Evolutionary conservation across 495 filamentous ascomycete species (phyloP).

Genomic region (Hyaloscypha hepaticicola): DNA sequence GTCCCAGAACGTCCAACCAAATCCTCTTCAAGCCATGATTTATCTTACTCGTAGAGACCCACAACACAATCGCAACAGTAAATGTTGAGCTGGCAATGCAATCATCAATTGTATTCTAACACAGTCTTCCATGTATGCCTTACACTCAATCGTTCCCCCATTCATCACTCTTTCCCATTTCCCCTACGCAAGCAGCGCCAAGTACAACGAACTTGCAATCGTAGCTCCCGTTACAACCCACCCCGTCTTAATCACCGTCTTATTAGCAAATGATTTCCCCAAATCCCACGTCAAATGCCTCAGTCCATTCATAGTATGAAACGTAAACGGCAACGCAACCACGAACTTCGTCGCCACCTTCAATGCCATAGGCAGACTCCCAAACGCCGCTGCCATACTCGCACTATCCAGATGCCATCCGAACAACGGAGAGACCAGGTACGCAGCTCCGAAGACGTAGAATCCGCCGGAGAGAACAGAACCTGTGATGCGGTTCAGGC

Average conservation of each 20-base stretch:
- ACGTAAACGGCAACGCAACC: slow-evolving; percentile 81
- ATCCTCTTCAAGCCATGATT: background rate
- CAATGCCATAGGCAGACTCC: slow-evolving; percentile 57
- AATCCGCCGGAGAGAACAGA: slow-evolving; percentile 65
- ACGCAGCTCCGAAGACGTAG: slow-evolving; percentile 81
- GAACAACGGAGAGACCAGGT: slow-evolving; percentile 75
- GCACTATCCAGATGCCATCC: slow-evolving; percentile 86
- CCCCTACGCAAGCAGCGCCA: slow-evolving; percentile 54
- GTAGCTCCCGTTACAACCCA: slow-evolving; percentile 72
- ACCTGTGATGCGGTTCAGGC: slow-evolving; percentile 80
- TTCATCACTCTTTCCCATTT: background rate
- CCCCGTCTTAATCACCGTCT: slow-evolving; percentile 69
- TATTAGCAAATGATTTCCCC: slow-evolving; percentile 64
- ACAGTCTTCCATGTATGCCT: background rate
- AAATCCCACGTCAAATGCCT: slow-evolving; percentile 88
- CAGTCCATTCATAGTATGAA: slow-evolving; percentile 83
- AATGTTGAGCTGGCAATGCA: background rate
- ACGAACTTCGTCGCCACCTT: slow-evolving; percentile 73
- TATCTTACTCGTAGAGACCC: background rate
- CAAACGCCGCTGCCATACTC: slow-evolving; percentile 75
- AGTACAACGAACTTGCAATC: slow-evolving; percentile 55
- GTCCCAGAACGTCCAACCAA: background rate
- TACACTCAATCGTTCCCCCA: background rate
- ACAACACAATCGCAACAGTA: background rate
- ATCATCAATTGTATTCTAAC: slow-evolving; percentile 1